Evolutionary conservation across 768 basidiomycete species (phyloP).

Genomic region (Inosperma sp.): DNA sequence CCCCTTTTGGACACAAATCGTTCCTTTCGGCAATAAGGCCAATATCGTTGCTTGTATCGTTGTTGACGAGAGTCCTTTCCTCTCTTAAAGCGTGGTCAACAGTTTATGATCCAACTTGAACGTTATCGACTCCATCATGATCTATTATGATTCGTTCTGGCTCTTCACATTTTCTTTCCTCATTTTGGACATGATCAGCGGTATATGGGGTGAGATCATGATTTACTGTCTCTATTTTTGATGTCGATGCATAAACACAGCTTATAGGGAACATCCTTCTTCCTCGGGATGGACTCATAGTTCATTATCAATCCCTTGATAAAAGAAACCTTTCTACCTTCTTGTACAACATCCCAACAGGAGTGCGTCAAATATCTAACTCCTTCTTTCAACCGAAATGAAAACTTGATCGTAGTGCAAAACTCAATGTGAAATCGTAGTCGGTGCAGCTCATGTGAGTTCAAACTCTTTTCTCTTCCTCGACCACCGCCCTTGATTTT

Average conservation of each 20-base stretch:
- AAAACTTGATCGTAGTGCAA: slow-evolving; percentile 2
- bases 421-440: slow-evolving; percentile 11
- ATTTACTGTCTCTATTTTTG: neutral
- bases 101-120: too few relatives aligned
- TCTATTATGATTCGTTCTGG: too few relatives aligned
- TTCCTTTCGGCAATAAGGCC: too few relatives aligned
- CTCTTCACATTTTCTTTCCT: too few relatives aligned
- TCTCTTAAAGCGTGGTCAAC: too few relatives aligned
- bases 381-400: neutral
- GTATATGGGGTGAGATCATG: neutral
- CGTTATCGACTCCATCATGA: too few relatives aligned
- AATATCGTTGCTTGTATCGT: too few relatives aligned
- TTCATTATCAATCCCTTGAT: neutral
- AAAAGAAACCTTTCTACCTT: neutral
- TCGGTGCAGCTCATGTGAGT: slow-evolving; percentile 12
- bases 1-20: too few relatives aligned
- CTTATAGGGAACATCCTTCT: neutral
- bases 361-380: neutral
- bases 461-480: neutral
- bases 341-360: neutral
- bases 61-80: too few relatives aligned
- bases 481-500: neutral
- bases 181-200: neutral
- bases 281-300: neutral
- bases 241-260: neutral